These are phyloP conservation scores for Chaetomiaceae sp. DNA, from an alignment of 2,329 filamentous ascomycete genomes.

Conservation along the genomic window DNA sequence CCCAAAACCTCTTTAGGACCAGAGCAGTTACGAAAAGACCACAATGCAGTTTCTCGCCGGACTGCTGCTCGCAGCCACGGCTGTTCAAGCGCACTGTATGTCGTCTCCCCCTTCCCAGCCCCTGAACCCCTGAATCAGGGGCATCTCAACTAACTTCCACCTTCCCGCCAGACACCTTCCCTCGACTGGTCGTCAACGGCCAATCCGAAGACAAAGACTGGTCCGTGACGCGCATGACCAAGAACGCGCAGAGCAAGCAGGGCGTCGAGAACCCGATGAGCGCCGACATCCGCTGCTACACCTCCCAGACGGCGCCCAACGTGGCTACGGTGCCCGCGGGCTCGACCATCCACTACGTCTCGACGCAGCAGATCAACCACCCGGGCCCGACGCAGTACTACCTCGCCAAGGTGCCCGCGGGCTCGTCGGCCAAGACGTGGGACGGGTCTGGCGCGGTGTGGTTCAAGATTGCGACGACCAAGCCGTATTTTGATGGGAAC, in stretches of 20 bases:
- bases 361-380: constrained; percentile 36
- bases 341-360: constrained; percentile 33
- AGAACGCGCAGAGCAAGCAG: constrained; percentile 34
- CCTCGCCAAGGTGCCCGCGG: constrained; percentile 35
- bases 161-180: constrained; percentile 34
- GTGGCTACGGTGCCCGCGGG: constrained; percentile 31
- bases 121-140: not conserved
- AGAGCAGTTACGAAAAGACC: not conserved
- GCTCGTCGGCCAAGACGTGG: constrained; percentile 32
- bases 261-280: constrained; percentile 32
- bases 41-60: constrained; percentile 24
- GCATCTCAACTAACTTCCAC: not conserved
- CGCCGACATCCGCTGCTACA: constrained; percentile 35
- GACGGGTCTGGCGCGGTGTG: constrained; percentile 37
- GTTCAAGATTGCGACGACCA: constrained; percentile 37
- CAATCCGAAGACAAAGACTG: constrained; percentile 33
- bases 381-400: constrained; percentile 40
- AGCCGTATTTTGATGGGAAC: constrained; percentile 42
- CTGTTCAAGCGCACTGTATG: constrained; percentile 28
- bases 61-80: constrained; percentile 24
- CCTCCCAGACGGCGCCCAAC: constrained; percentile 30
- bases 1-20: too few relatives aligned
- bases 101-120: not conserved
- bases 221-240: constrained; percentile 35
- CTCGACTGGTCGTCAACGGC: constrained; percentile 34